Percentiles rank a stretch among this genome's conserved stretches.
Conservation (phyloP, 2,329 filamentous ascomycete genomes). For the Thielaviopsis euricoi region DNA sequence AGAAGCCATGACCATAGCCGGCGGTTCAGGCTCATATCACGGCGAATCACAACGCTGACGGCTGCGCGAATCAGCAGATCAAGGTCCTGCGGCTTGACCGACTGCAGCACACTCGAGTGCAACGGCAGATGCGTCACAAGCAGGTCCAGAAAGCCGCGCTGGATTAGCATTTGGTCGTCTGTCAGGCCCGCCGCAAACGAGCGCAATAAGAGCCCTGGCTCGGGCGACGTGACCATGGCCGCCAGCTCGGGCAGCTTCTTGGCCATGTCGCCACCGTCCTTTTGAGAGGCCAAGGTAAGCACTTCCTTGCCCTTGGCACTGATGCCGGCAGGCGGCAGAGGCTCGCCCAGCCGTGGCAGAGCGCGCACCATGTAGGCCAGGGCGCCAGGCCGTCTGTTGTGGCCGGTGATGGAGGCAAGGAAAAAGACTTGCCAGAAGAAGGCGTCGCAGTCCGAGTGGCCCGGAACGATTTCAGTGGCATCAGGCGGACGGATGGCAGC, state of each 20-base stretch:
- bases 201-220: conserved; percentile 76
- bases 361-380: conserved; percentile 70
- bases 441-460: conserved; percentile 50
- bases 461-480: conserved; percentile 28
- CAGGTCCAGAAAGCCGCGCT: conserved; percentile 84
- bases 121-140: conserved; percentile 81
- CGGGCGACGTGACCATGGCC: conserved; percentile 64
- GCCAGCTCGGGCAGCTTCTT: conserved; percentile 20
- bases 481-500: conserved; percentile 38
- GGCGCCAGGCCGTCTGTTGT: conserved; percentile 68
- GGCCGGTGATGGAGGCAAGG: conserved; percentile 77
- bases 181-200: conserved; percentile 81
- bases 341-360: conserved; percentile 49
- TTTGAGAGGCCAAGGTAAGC: conserved; percentile 19
- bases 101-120: conserved; percentile 64
- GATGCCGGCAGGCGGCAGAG: conserved; percentile 19
- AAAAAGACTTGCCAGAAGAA: conserved; percentile 99
- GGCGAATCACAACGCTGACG: conserved; percentile 68
- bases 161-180: conserved; percentile 80
- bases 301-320: conserved; percentile 23
- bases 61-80: conserved; percentile 70
- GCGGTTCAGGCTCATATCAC: conserved; percentile 93
- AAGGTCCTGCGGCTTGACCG: conserved; percentile 58
- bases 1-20: conserved; percentile 94
- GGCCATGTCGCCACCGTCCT: conserved; percentile 15